A percentile compares a stretch with the other conserved stretches of the same genome.
These are phyloP conservation scores for Mortierella sp. DNA, from an alignment of 371 early-diverging fungal species.

Conservation along the genomic window DNA sequence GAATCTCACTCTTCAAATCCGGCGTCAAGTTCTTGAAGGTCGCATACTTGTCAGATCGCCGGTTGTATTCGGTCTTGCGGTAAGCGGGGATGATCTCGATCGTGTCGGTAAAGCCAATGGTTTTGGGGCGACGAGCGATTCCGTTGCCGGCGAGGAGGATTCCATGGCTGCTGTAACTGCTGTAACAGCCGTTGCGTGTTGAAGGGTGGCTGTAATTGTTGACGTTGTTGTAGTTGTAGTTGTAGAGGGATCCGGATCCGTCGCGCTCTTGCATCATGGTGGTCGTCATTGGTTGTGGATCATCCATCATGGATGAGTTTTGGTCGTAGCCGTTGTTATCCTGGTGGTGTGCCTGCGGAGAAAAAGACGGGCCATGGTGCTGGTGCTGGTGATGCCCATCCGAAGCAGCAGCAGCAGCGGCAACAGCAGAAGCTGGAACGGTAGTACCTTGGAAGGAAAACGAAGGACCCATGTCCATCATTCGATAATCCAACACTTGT, in stretches of 20 bases:
- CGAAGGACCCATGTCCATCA: neutral
- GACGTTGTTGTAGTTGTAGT: neutral
- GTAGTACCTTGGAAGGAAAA: neutral
- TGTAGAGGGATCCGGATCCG: neutral
- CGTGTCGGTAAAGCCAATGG: slow-evolving; percentile 32
- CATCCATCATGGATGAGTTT: neutral
- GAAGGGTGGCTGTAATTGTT: too few species aligned
- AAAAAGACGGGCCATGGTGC: neutral
- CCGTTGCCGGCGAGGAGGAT: neutral
- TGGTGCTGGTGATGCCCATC: neutral
- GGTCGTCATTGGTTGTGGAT: neutral
- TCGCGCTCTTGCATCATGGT: neutral
- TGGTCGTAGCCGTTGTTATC: slow-evolving; percentile 3
- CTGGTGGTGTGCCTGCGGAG: slow-evolving; percentile 10
- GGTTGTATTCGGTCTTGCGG: slow-evolving; percentile 73
- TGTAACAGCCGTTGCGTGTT: neutral
- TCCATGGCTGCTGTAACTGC: neutral
- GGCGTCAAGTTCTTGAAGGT: slow-evolving; percentile 77
- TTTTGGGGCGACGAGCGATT: neutral
- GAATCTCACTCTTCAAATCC: slow-evolving; percentile 71
- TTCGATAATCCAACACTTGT: neutral
- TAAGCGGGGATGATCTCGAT: slow-evolving; percentile 77
- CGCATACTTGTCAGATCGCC: slow-evolving; percentile 71
- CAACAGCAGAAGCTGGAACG: neutral
- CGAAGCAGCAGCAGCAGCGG: neutral